Conservation (phyloP, 257 asterid species). For the Agastache rugosa region DNA sequence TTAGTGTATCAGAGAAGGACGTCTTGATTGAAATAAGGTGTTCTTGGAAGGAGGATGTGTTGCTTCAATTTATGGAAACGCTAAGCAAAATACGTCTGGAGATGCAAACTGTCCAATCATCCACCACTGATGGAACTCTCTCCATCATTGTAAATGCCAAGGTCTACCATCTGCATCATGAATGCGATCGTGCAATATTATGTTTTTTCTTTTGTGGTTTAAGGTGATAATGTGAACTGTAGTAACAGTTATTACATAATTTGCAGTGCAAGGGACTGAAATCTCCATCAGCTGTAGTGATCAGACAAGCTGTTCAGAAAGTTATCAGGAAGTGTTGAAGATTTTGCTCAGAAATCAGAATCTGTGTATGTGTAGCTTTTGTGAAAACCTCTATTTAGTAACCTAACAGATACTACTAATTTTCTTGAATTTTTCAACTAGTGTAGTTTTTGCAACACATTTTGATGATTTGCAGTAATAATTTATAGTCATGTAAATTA, state of each 20-base stretch:
- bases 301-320: conserved; percentile 71
- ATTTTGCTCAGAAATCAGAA: conserved; percentile 13
- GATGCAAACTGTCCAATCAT: conserved; percentile 63
- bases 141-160: conserved; percentile 65
- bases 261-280: conserved; percentile 63
- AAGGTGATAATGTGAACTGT: not conserved
- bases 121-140: conserved; percentile 68
- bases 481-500: not conserved
- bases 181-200: not conserved
- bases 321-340: conserved; percentile 52
- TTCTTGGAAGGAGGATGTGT: conserved; percentile 59
- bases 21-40: conserved; percentile 68
- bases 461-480: not conserved
- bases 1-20: conserved; percentile 56
- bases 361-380: conserved; percentile 8
- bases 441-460: conserved; percentile 18
- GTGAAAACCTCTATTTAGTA: conserved; percentile 28
- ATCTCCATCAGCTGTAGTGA: conserved; percentile 56
- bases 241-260: conserved; percentile 17
- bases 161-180: conserved; percentile 50
- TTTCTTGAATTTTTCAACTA: conserved; percentile 27
- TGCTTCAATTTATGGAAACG: conserved; percentile 66
- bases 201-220: not conserved
- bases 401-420: not conserved
- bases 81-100: conserved; percentile 58